These are phyloP conservation scores for Kodamaea suecica DNA, from an alignment of 1,139 yeast genomes.

Conservation along the genomic window DNA sequence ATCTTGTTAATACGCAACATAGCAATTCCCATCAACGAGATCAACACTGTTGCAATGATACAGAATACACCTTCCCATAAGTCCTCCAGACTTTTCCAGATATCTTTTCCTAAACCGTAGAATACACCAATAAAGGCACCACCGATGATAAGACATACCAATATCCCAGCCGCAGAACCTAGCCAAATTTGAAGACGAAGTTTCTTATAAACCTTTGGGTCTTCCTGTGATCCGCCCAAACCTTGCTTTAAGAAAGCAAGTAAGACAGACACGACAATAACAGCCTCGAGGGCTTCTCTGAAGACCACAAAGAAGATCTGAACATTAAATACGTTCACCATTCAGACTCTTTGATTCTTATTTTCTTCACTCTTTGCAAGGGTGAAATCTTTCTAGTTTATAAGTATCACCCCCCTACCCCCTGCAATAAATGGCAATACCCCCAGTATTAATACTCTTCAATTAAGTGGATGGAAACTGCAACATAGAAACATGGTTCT, in stretches of 20 bases:
- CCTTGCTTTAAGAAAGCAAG: constrained; percentile 24
- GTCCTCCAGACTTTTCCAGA: constrained; percentile 86
- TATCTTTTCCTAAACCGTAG: constrained; percentile 72
- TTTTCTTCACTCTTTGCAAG: background rate
- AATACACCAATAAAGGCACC: constrained; percentile 83
- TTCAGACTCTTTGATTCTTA: constrained; percentile 1
- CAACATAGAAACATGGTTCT: no score
- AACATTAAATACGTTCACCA: constrained; percentile 23
- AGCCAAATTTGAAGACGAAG: constrained; percentile 65
- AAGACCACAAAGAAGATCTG: constrained; percentile 24
- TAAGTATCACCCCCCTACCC: no score
- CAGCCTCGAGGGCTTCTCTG: constrained; percentile 24
- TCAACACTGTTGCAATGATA: constrained; percentile 76
- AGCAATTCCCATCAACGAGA: constrained; percentile 88
- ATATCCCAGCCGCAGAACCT: constrained; percentile 70
- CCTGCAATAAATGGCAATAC: no score
- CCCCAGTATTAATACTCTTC: no score
- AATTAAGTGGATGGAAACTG: no score
- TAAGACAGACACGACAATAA: constrained; percentile 22
- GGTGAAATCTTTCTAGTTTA: no score
- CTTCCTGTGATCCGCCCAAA: constrained; percentile 18
- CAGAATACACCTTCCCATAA: constrained; percentile 91
- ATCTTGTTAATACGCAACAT: constrained; percentile 87
- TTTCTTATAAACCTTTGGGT: constrained; percentile 19
- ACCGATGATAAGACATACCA: constrained; percentile 75